Evolutionary conservation across 371 early-diverging fungal genomes (phyloP).

Genomic region (Mucor saturninus): DNA sequence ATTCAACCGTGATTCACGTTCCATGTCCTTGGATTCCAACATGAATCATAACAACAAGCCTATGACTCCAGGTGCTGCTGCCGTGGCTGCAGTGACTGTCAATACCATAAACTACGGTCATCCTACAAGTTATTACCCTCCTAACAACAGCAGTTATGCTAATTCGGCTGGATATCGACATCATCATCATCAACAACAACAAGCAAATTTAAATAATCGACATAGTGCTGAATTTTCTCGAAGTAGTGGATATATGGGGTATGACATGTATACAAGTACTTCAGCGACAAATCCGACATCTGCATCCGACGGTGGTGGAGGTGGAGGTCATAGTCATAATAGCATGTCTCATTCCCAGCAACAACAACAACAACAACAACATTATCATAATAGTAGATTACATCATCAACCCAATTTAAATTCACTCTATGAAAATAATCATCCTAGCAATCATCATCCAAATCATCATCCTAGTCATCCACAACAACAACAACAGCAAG

Average conservation of each 20-base stretch:
- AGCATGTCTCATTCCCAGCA: neutral
- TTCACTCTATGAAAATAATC: slow-evolving; percentile 7
- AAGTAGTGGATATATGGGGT: slow-evolving; percentile 12
- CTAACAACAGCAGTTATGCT: neutral
- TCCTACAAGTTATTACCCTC: no score
- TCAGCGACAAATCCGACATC: neutral
- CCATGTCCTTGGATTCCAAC: slow-evolving; percentile 25
- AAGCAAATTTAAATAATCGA: slow-evolving; percentile 15
- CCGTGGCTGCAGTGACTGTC: neutral
- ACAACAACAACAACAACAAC: slow-evolving; percentile 6
- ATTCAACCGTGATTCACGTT: slow-evolving; percentile 25
- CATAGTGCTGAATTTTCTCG: slow-evolving; percentile 20
- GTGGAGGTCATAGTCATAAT: no score
- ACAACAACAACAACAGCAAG: slow-evolving; percentile 5
- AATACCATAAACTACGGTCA: slow-evolving; percentile 2
- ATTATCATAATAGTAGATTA: neutral
- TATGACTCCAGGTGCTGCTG: neutral
- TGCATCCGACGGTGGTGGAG: neutral
- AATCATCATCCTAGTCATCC: slow-evolving; percentile 2
- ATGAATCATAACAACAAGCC: slow-evolving; percentile 11
- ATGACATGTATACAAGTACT: slow-evolving; percentile 20
- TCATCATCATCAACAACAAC: neutral
- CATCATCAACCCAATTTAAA: slow-evolving; percentile 10
- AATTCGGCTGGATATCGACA: no score
- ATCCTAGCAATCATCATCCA: neutral